Percentiles rank a stretch among this genome's conserved stretches.
Evolutionary conservation across 2,329 filamentous ascomycete genomes (phyloP).

Genomic region (Aspergillus sergii): DNA sequence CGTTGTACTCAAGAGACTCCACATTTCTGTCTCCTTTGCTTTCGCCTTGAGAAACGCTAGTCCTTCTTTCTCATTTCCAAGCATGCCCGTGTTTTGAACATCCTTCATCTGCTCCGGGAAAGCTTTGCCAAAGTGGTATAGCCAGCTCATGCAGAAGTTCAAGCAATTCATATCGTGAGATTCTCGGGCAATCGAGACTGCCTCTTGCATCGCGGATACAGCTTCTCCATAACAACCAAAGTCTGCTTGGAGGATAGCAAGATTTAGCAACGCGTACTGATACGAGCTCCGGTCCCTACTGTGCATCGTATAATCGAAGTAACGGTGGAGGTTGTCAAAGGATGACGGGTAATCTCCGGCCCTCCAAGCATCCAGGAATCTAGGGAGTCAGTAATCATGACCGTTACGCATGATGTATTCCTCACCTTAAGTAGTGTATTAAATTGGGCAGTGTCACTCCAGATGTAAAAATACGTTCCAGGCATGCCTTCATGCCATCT

Average conservation of each 20-base stretch:
- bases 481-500: slow-evolving; percentile 69
- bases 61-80: slow-evolving; percentile 78
- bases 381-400: slow-evolving; percentile 33
- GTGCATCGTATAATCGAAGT: slow-evolving; percentile 96
- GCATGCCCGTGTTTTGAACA: slow-evolving; percentile 70
- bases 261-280: slow-evolving; percentile 90
- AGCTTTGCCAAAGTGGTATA: slow-evolving; percentile 89
- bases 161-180: slow-evolving; percentile 90
- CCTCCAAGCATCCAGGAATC: slow-evolving; percentile 89
- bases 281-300: slow-evolving; percentile 82
- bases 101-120: slow-evolving; percentile 75
- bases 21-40: slow-evolving; percentile 83
- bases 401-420: background rate
- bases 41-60: slow-evolving; percentile 82
- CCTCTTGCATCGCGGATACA: slow-evolving; percentile 91
- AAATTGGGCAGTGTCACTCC: slow-evolving; percentile 71
- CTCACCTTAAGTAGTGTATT: slow-evolving; percentile 72
- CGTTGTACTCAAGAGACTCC: slow-evolving; percentile 79
- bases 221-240: slow-evolving; percentile 91
- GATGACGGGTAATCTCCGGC: slow-evolving; percentile 87
- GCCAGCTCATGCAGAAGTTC: slow-evolving; percentile 94
- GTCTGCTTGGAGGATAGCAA: slow-evolving; percentile 90
- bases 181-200: slow-evolving; percentile 90
- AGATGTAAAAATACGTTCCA: slow-evolving; percentile 69
- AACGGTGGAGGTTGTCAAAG: slow-evolving; percentile 88